Evolutionary conservation across 768 basidiomycete species (phyloP).

Genomic region (Leccinellum albellum): DNA sequence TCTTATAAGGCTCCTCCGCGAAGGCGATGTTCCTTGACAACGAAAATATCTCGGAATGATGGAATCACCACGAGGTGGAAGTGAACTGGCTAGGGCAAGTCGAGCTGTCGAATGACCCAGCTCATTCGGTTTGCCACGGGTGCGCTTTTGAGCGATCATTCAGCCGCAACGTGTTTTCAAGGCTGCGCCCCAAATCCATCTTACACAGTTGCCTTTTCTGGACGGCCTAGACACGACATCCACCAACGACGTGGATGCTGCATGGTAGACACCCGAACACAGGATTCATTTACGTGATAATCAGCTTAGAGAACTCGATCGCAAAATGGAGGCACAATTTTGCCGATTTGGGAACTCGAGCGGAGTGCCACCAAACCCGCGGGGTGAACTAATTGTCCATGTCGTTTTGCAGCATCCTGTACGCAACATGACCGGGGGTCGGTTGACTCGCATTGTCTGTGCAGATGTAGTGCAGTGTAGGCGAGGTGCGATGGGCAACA

Average conservation of each 20-base stretch:
- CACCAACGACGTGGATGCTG: slow-evolving; percentile 18
- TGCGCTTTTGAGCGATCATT: slow-evolving; percentile 9
- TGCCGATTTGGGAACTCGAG: slow-evolving; percentile 1
- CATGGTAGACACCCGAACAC: slow-evolving; percentile 19
- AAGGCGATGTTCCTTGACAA: slow-evolving; percentile 28
- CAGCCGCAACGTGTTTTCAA: slow-evolving; percentile 23
- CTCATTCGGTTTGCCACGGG: slow-evolving; percentile 9
- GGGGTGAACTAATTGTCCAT: slow-evolving; percentile 21
- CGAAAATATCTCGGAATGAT: slow-evolving; percentile 14
- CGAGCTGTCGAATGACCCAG: slow-evolving; percentile 5
- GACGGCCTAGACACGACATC: slow-evolving; percentile 7
- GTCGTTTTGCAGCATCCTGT: slow-evolving; percentile 13
- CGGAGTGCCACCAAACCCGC: slow-evolving; percentile 7
- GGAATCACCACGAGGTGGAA: slow-evolving; percentile 20
- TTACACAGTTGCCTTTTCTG: slow-evolving; percentile 26
- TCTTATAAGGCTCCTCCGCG: slow-evolving; percentile 24
- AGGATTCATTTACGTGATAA: slow-evolving; percentile 7
- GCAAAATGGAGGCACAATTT: slow-evolving; percentile 10
- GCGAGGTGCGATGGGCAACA: slow-evolving; percentile 20
- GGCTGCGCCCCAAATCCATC: slow-evolving; percentile 19
- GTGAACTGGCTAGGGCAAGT: slow-evolving; percentile 1
- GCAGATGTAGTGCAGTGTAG: slow-evolving; percentile 18
- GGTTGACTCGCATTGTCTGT: slow-evolving; percentile 6
- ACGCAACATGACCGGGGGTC: slow-evolving; percentile 1
- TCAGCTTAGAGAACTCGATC: not conserved